Evolutionary conservation across 345 rosid genomes (phyloP).

Genomic region (Stellera chamaejasme): DNA sequence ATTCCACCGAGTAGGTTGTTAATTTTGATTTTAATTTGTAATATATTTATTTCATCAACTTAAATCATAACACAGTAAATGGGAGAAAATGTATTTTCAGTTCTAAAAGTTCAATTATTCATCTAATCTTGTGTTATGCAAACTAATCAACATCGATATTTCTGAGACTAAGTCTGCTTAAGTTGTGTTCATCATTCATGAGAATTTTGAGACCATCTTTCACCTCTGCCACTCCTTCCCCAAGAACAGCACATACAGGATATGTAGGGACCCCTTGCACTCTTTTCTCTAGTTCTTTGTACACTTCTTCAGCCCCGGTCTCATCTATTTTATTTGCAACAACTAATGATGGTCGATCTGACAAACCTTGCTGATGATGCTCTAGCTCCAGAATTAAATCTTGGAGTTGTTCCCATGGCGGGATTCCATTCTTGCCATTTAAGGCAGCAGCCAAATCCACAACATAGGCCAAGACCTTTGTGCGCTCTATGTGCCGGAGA

Average conservation of each 20-base stretch:
- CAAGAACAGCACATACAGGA: constrained; percentile 76
- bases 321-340: constrained; percentile 93
- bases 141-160: constrained; percentile 36
- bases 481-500: constrained; percentile 87
- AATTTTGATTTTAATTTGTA: too few species aligned
- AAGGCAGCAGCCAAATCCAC: constrained; percentile 76
- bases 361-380: constrained; percentile 39
- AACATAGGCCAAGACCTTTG: constrained; percentile 86
- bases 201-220: constrained; percentile 75
- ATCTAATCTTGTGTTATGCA: too few species aligned
- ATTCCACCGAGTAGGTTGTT: too few species aligned
- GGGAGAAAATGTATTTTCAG: too few species aligned
- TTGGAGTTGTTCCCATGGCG: constrained; percentile 80
- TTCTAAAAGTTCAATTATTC: too few species aligned
- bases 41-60: too few species aligned
- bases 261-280: constrained; percentile 53
- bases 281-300: constrained; percentile 52
- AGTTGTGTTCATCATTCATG: constrained; percentile 31
- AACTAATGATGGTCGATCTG: constrained; percentile 58
- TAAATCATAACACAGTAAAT: too few species aligned
- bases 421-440: constrained; percentile 58
- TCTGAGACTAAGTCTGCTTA: constrained; percentile 34
- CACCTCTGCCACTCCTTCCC: constrained; percentile 73
- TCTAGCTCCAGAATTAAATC: constrained; percentile 48
- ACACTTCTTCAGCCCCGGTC: constrained; percentile 52